These are phyloP conservation scores for Hydrangea macrophylla DNA, from an alignment of 148 eudicot genomes.

Conservation along the genomic window DNA sequence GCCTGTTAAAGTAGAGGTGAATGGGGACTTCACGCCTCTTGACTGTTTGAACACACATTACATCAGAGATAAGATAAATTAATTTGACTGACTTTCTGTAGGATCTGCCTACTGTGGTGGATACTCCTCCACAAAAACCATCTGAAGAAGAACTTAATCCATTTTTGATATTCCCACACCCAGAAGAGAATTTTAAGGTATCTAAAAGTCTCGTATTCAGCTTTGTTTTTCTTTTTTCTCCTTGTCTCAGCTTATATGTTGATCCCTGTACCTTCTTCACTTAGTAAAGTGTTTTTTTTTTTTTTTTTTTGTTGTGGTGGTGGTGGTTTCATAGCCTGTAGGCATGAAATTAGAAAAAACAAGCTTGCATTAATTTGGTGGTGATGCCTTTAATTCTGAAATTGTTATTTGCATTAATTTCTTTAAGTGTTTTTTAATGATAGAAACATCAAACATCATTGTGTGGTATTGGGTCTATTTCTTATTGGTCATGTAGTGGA, in stretches of 20 bases:
- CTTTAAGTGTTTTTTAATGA: background rate
- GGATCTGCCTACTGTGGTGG: slow-evolving; percentile 48
- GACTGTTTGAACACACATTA: background rate
- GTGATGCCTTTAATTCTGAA: background rate
- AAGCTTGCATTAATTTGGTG: background rate
- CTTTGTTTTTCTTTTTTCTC: background rate
- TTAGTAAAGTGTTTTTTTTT: background rate
- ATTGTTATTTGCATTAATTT: background rate
- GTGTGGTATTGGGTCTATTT: background rate
- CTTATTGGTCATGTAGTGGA: background rate
- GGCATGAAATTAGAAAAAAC: background rate
- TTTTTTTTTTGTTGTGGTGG: background rate
- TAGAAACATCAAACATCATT: background rate
- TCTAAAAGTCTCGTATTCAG: background rate
- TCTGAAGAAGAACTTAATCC: slow-evolving; percentile 94
- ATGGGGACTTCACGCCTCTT: slow-evolving; percentile 5
- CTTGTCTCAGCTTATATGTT: background rate
- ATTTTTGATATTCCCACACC: slow-evolving; percentile 81
- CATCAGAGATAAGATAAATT: background rate
- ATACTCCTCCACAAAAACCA: slow-evolving; percentile 42
- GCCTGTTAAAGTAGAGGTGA: slow-evolving; percentile 78
- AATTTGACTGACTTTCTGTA: slow-evolving; percentile 25
- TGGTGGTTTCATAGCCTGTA: background rate
- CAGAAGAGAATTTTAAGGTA: slow-evolving; percentile 84
- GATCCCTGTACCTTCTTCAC: background rate